These are phyloP conservation scores for Cordyceps fumosorosea DNA, from an alignment of 2,329 filamentous ascomycete genomes.

Conservation along the genomic window DNA sequence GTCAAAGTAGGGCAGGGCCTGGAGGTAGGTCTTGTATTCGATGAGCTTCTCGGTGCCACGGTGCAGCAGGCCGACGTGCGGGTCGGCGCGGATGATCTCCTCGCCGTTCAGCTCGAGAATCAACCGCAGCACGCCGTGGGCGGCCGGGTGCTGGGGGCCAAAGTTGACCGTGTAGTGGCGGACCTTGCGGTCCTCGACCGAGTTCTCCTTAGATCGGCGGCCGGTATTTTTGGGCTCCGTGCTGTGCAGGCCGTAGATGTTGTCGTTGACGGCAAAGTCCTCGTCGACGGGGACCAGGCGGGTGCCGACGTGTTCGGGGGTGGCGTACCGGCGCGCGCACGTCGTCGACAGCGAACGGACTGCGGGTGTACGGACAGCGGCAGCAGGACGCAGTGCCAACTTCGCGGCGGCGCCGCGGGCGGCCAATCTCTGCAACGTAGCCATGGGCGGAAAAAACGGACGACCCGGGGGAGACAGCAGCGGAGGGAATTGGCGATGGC, in stretches of 20 bases:
- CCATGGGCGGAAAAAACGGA: slow-evolving; percentile 47
- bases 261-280: slow-evolving; percentile 50
- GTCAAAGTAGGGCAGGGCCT: slow-evolving; percentile 97
- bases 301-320: slow-evolving; percentile 44
- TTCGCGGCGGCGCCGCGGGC: slow-evolving; percentile 61
- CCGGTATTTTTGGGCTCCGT: slow-evolving; percentile 32
- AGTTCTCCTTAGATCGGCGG: slow-evolving; percentile 42
- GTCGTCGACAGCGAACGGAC: slow-evolving; percentile 62
- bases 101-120: slow-evolving; percentile 98
- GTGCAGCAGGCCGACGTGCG: slow-evolving; percentile 93
- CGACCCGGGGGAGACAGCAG: slow-evolving; percentile 21
- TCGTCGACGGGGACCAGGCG: slow-evolving; percentile 60
- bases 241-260: slow-evolving; percentile 42
- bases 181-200: slow-evolving; percentile 67
- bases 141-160: slow-evolving; percentile 95
- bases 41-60: slow-evolving; percentile 98
- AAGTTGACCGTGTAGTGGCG: slow-evolving; percentile 99
- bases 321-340: slow-evolving; percentile 55
- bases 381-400: slow-evolving; percentile 47
- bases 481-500: background rate
- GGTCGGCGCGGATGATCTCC: slow-evolving; percentile 93
- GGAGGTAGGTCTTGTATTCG: slow-evolving; percentile 99
- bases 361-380: slow-evolving; percentile 28
- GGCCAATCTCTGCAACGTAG: slow-evolving; percentile 66
- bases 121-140: slow-evolving; percentile 93